Base-by-base conservation (phyloP, 2,329 filamentous ascomycete genomes). In the Xylariaceae sp. region DNA sequence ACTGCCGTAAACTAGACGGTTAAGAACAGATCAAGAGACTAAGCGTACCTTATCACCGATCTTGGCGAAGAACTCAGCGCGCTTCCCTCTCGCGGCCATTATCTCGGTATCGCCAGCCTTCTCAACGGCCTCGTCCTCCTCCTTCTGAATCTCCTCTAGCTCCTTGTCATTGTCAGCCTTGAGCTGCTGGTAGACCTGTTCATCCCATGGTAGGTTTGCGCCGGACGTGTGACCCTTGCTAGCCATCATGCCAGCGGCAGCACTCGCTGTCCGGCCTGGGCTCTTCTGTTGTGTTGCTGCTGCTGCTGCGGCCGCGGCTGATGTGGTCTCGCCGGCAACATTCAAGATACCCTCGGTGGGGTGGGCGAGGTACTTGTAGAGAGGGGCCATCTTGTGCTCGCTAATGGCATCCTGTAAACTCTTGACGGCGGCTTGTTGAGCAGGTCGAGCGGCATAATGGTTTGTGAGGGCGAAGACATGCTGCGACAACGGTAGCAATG, bases 71-170 rank as follows among this genome's bases (percentile, higher is more conserved):
- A 96, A 96, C 76, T 99, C 95, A 58, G 95, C 95, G 69, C 93
- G 85, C 84, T 98, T 98, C 67, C 93, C 93, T 76, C 90, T 87
- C 65, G 93, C 95, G 53, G 92, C 91, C 77, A 94, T 88, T 64
- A 99, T 87, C 78, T 99, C 95, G 11, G 92, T 97, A 71, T 99
- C 95, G 53, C 95, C 95, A 58, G 94, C 94, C 76, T 96, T 93
- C 82, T 99, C 95, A 36, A 90, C 89, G 8, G 95, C 95, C 73
- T 99, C 93, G 61, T 96, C 94, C 75, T 94, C 89, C 75, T 95
- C 91, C 76, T 92, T 92, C 77, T 93, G 87, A 69, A 90, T 86
- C 48, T 79, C 83, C 64, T 90, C 88, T 44, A 94, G 79, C 79
- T 94, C 90, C 69, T 85, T 83, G 67, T 91, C 89, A 68, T 95